phyloP scores from a whole-genome alignment of 495 filamentous ascomycete species.

The Corynascus novoguineensis region DNA sequence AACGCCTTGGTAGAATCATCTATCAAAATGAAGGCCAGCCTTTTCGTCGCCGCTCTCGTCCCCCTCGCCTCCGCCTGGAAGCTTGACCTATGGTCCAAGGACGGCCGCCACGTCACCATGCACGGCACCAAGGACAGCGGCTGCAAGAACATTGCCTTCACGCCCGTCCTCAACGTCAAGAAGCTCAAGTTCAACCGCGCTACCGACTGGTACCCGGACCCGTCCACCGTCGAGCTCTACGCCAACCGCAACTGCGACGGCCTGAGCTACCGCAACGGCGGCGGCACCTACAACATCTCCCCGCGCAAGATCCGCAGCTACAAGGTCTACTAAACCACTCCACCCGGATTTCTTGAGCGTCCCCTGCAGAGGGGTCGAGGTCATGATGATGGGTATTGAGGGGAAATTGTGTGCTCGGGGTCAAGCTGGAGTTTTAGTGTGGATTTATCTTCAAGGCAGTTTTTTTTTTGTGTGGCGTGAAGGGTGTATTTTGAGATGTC shows the following conservation, averaged over 20 bases:
- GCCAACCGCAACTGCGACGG: conserved; percentile 7
- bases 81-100: conserved; percentile 4
- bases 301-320: conserved; percentile 11
- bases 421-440: no score
- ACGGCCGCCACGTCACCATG: conserved; percentile 6
- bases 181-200: conserved; percentile 1
- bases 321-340: conserved; percentile 3
- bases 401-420: background rate
- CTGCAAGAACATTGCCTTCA: conserved; percentile 17
- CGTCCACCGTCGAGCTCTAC: conserved; percentile 10
- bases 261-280: conserved; percentile 16
- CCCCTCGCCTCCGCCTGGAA: conserved; percentile 13
- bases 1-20: background rate
- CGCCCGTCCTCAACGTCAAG: conserved; percentile 13
- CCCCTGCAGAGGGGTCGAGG: background rate
- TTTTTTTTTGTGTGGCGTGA: background rate
- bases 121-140: conserved; percentile 8
- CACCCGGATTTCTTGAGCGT: background rate
- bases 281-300: conserved; percentile 1
- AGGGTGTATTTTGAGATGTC: background rate
- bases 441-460: background rate
- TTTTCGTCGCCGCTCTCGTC: conserved; percentile 1
- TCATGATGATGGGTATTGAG: background rate
- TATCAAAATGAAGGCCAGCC: conserved; percentile 13
- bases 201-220: conserved; percentile 4